Evolutionary conservation across 2,329 filamentous ascomycete genomes (phyloP), one percentile per base, ranked within the genome.

Genomic region (Arthrinium phaeospermum): DNA sequence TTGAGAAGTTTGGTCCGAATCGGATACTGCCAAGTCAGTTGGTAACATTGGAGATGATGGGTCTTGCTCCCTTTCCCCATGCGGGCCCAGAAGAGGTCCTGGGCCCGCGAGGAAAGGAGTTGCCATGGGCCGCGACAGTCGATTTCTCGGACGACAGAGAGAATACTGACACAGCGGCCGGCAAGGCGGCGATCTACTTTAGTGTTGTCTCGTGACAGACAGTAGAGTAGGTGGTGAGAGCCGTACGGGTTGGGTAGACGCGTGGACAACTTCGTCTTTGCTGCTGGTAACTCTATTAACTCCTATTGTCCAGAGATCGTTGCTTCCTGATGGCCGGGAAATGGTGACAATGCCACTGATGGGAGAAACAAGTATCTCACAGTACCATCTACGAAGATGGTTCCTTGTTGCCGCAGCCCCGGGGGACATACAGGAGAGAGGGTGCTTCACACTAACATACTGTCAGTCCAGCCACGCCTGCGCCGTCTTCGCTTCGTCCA

Each of bases 201-300:
- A 78, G 75, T 57, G 72, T 76, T 8, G 76, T 78, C 4, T 71
- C 73, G 22, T 78, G 69, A 64, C 68, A 73, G 12, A 73, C 74
- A 16, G 76, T 76, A 22, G 74, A 73, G 51, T 34, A 71, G 7
- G 72, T 77, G 10, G 72, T 78, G 2, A n/a, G 75, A 13, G 74
- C 67, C 57, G 73, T 14, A 77, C 75, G 19, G 76, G 78, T 64
- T 78, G 77, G 49, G 34, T 77, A 37, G 77, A 78, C 27, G 73
- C 73, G 76, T 76, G 70, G 72, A 75, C 75, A 3, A n/a, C 19
- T 49, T 49, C 19, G 45, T 70, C 37, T 10, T 13, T 30, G 19
- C 13, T 47, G 45, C 27, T 30, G 30, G 41, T 41, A 10, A 10
- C 37, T 41, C 19, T 68, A 1, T 14, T n/a, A 12, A n/a, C n/a